phyloP scores from a whole-genome alignment of 768 basidiomycete genomes.

The Lactifluus piperatus region DNA sequence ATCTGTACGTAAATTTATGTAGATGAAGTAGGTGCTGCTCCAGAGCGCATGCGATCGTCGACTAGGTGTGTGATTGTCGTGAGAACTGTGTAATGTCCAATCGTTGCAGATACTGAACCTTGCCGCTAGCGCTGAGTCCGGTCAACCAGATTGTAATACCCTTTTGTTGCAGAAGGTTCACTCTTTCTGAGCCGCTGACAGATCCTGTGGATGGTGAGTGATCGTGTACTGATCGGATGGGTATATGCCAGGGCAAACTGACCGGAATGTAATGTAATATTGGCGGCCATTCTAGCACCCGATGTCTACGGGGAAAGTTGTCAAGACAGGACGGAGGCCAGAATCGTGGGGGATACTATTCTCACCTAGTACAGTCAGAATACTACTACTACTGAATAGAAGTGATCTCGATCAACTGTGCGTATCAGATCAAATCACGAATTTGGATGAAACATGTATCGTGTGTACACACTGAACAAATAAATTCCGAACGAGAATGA shows the following conservation, averaged over 20 bases:
- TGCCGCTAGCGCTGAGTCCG: conserved; percentile 90
- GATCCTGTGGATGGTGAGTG: conserved; percentile 8
- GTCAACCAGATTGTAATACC: conserved; percentile 63
- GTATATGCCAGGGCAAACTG: not conserved
- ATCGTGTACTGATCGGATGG: not conserved
- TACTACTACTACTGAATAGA: not conserved
- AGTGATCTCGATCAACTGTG: not conserved
- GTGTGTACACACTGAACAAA: not conserved
- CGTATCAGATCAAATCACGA: not conserved
- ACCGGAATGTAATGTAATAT: conserved; percentile 31
- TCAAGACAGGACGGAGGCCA: not conserved
- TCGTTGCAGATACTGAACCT: conserved; percentile 41
- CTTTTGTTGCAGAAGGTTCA: conserved; percentile 1
- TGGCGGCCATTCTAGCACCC: conserved; percentile 29
- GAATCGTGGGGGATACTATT: not conserved
- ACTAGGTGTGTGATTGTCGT: conserved; percentile 41
- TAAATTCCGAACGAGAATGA: not conserved
- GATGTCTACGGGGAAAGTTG: not conserved
- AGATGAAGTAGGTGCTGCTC: conserved; percentile 91
- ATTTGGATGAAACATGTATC: conserved; percentile 3
- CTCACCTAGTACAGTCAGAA: not conserved
- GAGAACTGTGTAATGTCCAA: not conserved
- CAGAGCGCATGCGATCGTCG: conserved; percentile 92
- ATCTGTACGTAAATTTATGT: conserved; percentile 77
- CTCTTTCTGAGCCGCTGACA: conserved; percentile 12